Conservation (phyloP, 2,329 filamentous ascomycete genomes). For the Fusarium continuum region DNA sequence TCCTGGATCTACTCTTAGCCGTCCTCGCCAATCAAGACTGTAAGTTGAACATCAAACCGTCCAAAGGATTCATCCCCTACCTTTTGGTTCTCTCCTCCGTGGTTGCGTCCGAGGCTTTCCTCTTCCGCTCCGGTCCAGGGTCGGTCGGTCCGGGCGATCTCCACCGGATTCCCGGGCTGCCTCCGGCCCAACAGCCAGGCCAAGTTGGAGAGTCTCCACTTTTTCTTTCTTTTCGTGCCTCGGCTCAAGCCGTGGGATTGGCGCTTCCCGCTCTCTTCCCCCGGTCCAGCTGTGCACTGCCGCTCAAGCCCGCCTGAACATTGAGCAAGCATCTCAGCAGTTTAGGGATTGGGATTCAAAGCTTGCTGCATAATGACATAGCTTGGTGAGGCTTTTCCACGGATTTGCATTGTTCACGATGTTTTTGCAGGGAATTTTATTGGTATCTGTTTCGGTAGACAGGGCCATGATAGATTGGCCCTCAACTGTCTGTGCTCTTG, state of each 20-base stretch:
- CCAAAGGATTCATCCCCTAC: neutral
- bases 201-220: neutral
- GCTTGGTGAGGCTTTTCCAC: neutral
- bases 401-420: neutral
- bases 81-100: conserved; percentile 14
- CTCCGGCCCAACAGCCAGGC: conserved; percentile 13
- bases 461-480: neutral
- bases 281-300: conserved; percentile 25
- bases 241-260: conserved; percentile 30
- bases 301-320: conserved; percentile 28
- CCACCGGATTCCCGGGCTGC: conserved; percentile 29
- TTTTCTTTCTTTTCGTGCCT: conserved; percentile 12
- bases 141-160: conserved; percentile 17
- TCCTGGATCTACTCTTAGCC: conserved; percentile 14
- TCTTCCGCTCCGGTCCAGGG: conserved; percentile 23
- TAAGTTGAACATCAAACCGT: neutral
- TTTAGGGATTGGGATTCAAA: conserved; percentile 26
- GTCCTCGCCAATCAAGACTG: neutral
- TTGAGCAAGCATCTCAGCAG: conserved; percentile 32
- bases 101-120: conserved; percentile 12
- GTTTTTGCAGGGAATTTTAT: neutral
- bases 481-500: conserved; percentile 1
- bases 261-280: conserved; percentile 21
- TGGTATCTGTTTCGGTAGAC: neutral
- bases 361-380: conserved; percentile 17